phyloP scores from a whole-genome alignment of 2,329 filamentous ascomycete species.

The Phoma sp. region DNA sequence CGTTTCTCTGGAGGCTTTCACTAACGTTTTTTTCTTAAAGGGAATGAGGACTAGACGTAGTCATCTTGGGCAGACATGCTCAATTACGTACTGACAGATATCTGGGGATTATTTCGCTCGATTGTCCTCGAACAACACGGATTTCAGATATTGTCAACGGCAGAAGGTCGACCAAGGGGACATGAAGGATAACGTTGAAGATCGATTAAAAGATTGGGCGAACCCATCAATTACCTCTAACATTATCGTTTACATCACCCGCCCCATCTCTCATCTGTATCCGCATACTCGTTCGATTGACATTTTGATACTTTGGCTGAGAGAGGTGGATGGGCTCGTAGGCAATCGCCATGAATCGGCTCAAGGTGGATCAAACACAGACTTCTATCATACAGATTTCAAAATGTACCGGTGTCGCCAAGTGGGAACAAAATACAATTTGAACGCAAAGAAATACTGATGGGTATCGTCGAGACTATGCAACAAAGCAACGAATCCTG shows the following conservation, averaged over 20 bases:
- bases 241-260: no score
- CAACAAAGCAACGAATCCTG: background rate
- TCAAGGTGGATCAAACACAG: no score
- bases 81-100: background rate
- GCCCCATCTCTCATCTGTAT: no score
- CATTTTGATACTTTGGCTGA: no score
- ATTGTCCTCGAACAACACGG: background rate
- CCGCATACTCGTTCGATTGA: no score
- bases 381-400: no score
- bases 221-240: background rate
- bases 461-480: background rate
- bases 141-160: background rate
- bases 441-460: background rate
- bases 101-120: background rate
- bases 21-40: constrained; percentile 2
- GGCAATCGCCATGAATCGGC: no score
- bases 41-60: constrained; percentile 14
- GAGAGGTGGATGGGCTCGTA: no score
- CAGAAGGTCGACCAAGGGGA: no score
- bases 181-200: background rate
- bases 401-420: no score
- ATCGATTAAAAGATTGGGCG: background rate
- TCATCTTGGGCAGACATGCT: background rate
- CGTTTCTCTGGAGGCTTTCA: constrained; percentile 1
- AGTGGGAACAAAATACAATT: no score